A percentile compares a stretch with the other conserved stretches of the same genome.
phyloP scores from a whole-genome alignment of 257 asterid species.

The Plantago major region DNA sequence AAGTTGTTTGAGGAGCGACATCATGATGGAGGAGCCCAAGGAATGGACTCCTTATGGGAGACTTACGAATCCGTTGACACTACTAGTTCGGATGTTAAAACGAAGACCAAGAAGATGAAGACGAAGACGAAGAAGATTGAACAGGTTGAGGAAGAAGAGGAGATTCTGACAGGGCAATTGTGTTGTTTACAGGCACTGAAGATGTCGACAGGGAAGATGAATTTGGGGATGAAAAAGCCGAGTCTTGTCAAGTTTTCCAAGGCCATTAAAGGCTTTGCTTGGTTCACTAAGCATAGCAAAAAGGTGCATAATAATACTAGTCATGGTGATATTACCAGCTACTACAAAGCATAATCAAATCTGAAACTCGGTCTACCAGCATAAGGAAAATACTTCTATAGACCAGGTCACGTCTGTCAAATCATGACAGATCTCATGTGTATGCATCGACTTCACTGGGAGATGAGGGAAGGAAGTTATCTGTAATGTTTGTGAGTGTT shows the following conservation, averaged over 20 bases:
- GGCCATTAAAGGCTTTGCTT: slow-evolving; percentile 80
- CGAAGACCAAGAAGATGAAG: slow-evolving; percentile 20
- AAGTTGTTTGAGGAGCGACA: slow-evolving; percentile 73
- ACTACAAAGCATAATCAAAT: neutral
- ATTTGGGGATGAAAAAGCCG: slow-evolving; percentile 66
- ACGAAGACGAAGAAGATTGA: slow-evolving; percentile 26
- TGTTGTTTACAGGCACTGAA: slow-evolving; percentile 80
- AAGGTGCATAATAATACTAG: slow-evolving; percentile 56
- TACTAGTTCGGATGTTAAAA: slow-evolving; percentile 16
- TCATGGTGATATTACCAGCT: slow-evolving; percentile 36
- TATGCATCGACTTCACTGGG: no score
- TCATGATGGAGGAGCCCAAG: slow-evolving; percentile 51
- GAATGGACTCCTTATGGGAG: slow-evolving; percentile 93
- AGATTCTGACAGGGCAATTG: slow-evolving; percentile 33
- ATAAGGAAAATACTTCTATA: no score
- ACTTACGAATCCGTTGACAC: slow-evolving; percentile 43
- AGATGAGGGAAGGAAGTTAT: no score
- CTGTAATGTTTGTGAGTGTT: no score
- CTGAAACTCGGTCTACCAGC: no score
- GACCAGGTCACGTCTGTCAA: no score
- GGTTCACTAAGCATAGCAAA: slow-evolving; percentile 71
- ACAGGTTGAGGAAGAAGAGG: slow-evolving; percentile 24
- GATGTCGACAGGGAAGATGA: slow-evolving; percentile 78
- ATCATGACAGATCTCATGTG: no score
- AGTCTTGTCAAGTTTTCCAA: slow-evolving; percentile 68